phyloP scores from a whole-genome alignment of 768 basidiomycete genomes.

The Cystobasidium tubakii region DNA sequence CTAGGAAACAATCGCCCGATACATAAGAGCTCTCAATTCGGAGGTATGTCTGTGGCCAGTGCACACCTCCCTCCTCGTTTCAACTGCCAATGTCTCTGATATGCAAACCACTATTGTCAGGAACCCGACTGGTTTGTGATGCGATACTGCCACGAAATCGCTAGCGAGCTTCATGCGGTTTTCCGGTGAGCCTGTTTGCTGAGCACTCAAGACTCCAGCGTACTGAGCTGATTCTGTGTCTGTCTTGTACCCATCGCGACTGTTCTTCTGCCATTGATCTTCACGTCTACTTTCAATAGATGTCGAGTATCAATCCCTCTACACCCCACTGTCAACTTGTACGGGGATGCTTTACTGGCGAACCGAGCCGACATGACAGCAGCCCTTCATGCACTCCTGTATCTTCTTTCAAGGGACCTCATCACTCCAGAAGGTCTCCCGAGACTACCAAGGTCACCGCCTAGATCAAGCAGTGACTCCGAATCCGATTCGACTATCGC shows the following conservation, averaged over 20 bases:
- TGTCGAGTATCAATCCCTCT: neutral
- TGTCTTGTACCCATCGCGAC: no score
- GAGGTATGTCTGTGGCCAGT: neutral
- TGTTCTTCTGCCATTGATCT: no score
- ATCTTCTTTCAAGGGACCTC: neutral
- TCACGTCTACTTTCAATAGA: neutral
- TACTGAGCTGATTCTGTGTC: no score
- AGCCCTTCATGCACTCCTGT: neutral
- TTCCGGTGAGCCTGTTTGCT: neutral
- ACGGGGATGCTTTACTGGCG: neutral
- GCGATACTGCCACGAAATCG: neutral
- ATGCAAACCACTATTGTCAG: neutral
- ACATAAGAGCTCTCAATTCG: neutral
- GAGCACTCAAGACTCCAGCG: no score
- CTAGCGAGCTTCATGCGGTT: neutral
- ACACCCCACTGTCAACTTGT: neutral
- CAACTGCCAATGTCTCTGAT: neutral
- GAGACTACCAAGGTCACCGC: neutral
- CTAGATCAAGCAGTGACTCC: neutral
- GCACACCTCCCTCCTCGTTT: neutral
- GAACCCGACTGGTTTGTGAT: neutral
- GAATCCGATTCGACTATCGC: neutral
- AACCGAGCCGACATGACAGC: conserved; percentile 10
- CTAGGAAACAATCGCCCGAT: neutral
- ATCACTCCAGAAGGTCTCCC: neutral